Evolutionary conservation across 1,139 yeast genomes (phyloP).

Genomic region (Blastobotrys ciferrii): DNA sequence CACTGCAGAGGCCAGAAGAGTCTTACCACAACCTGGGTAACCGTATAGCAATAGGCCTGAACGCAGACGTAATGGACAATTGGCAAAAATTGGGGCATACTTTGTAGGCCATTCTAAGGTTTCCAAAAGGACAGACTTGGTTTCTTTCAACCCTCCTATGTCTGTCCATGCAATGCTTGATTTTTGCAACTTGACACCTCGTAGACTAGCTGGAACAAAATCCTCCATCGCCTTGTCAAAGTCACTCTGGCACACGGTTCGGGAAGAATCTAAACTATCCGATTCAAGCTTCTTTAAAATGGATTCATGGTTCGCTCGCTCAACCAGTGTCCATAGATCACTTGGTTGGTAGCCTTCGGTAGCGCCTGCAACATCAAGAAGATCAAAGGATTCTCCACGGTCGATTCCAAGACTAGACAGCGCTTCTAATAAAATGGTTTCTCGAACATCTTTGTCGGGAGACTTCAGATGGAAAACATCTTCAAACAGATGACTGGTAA

Average conservation of each 20-base stretch:
- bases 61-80: slow-evolving; percentile 80
- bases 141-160: slow-evolving; percentile 82
- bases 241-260: slow-evolving; percentile 28
- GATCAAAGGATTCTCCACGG: slow-evolving; percentile 47
- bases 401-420: slow-evolving; percentile 37
- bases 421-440: slow-evolving; percentile 50
- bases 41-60: slow-evolving; percentile 92
- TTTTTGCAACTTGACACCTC: slow-evolving; percentile 85
- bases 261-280: slow-evolving; percentile 2
- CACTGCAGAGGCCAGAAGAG: slow-evolving; percentile 87
- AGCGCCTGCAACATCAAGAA: slow-evolving; percentile 67
- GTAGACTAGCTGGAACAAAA: slow-evolving; percentile 74
- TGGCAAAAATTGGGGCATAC: slow-evolving; percentile 89
- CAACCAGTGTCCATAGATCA: slow-evolving; percentile 71
- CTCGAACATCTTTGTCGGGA: slow-evolving; percentile 67
- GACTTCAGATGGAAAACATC: slow-evolving; percentile 59
- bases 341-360: slow-evolving; percentile 90
- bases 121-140: slow-evolving; percentile 73
- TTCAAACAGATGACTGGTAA: slow-evolving; percentile 70
- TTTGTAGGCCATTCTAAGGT: slow-evolving; percentile 97
- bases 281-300: slow-evolving; percentile 25
- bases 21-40: slow-evolving; percentile 97
- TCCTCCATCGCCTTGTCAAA: slow-evolving; percentile 61
- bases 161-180: slow-evolving; percentile 77
- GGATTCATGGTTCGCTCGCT: slow-evolving; percentile 64